A percentile compares a stretch with the other conserved stretches of the same genome.
phyloP scores from a whole-genome alignment of 202 grass and related monocot genomes.

The Panicum virgatum region DNA sequence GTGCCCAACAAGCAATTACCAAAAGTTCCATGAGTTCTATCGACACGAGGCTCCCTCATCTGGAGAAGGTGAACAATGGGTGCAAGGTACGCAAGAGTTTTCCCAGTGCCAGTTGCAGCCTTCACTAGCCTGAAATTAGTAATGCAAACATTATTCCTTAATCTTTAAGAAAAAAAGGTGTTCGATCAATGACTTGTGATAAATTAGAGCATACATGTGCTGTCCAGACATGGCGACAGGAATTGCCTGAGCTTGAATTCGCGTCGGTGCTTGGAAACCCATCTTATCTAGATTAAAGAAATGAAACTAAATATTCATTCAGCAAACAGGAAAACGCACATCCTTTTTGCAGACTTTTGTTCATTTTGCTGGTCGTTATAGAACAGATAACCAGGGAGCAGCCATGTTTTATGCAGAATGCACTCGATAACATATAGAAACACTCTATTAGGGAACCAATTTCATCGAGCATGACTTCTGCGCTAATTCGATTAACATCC shows the following conservation, averaged over 20 bases:
- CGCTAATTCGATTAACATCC: background rate
- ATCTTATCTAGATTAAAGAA: conserved; percentile 74
- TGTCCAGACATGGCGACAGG: conserved; percentile 80
- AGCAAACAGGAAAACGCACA: background rate
- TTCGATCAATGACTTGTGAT: background rate
- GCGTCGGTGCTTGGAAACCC: conserved; percentile 73
- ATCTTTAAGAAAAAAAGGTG: background rate
- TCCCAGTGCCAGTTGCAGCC: conserved; percentile 93
- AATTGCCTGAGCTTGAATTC: conserved; percentile 87
- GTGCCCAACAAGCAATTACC: conserved; percentile 42
- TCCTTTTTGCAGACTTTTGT: background rate
- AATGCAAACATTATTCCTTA: conserved; percentile 11
- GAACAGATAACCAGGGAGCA: background rate
- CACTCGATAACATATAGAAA: background rate
- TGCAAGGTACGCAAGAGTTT: conserved; percentile 87
- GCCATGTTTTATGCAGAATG: background rate
- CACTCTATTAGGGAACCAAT: background rate
- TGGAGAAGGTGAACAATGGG: conserved; percentile 83
- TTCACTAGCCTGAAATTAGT: conserved; percentile 76
- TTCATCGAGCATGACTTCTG: background rate
- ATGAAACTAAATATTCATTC: background rate
- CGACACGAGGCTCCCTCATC: conserved; percentile 73
- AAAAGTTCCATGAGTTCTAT: conserved; percentile 87
- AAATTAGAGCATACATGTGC: conserved; percentile 64
- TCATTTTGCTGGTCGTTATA: background rate